A percentile compares a stretch with the other conserved stretches of the same genome.
Conservation (phyloP, 2,329 filamentous ascomycete species). For the Exophiala sideris region DNA sequence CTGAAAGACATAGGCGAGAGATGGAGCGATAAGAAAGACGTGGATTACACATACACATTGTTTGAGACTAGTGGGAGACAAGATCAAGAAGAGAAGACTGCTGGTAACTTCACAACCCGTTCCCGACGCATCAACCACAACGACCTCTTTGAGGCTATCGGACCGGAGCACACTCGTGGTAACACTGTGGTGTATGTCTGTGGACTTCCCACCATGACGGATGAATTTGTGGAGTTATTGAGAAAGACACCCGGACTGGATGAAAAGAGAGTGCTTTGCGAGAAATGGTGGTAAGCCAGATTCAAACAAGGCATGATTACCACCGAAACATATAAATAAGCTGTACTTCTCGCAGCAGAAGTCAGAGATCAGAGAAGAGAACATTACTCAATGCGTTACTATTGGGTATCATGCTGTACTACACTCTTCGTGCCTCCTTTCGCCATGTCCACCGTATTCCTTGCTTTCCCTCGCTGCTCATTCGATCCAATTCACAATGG, state of each 20-base stretch:
- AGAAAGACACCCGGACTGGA: constrained; percentile 42
- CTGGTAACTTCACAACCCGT: constrained; percentile 29
- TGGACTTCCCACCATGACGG: constrained; percentile 66
- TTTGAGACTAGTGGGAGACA: constrained; percentile 44
- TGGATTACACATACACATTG: constrained; percentile 45
- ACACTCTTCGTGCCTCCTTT: too few relatives aligned
- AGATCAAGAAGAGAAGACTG: not conserved
- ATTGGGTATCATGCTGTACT: not conserved
- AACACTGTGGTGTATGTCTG: constrained; percentile 63
- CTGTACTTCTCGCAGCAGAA: not conserved
- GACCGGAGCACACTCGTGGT: constrained; percentile 33
- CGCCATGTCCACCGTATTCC: too few relatives aligned
- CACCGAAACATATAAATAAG: not conserved
- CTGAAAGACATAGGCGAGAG: constrained; percentile 43
- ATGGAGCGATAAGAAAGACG: constrained; percentile 26
- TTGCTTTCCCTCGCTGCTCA: too few relatives aligned
- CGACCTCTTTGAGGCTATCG: constrained; percentile 37
- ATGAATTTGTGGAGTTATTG: constrained; percentile 54
- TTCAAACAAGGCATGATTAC: not conserved
- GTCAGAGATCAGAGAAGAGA: not conserved
- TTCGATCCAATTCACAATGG: too few relatives aligned
- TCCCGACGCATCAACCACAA: constrained; percentile 34
- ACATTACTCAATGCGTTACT: not conserved
- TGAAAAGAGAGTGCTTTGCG: constrained; percentile 51
- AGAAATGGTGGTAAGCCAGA: constrained; percentile 61